These are phyloP conservation scores for Psilocybe mexicana DNA, from an alignment of 1,284 basidiomycete species.

Conservation along the genomic window DNA sequence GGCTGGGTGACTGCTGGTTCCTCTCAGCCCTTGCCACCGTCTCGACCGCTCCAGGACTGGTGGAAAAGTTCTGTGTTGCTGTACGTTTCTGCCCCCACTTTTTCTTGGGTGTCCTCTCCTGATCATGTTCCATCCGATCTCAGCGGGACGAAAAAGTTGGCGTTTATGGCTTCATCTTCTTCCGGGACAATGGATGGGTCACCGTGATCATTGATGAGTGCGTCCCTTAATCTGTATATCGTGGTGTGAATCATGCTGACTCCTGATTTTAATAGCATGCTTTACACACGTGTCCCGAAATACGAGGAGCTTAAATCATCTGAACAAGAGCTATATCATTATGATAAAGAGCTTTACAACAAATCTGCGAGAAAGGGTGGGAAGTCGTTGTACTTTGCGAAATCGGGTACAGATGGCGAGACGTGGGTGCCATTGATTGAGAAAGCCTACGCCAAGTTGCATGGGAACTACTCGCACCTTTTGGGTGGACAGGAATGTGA, in stretches of 20 bases:
- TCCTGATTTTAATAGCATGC: conserved; percentile 32
- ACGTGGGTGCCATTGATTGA: conserved; percentile 52
- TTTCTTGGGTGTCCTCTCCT: neutral
- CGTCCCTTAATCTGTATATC: conserved; percentile 17
- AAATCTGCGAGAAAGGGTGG: conserved; percentile 44
- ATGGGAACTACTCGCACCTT: conserved; percentile 50
- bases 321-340: conserved; percentile 47
- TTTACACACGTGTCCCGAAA: conserved; percentile 47
- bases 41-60: conserved; percentile 40
- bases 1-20: conserved; percentile 52
- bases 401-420: conserved; percentile 38
- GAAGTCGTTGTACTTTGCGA: conserved; percentile 52
- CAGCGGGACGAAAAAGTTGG: conserved; percentile 54
- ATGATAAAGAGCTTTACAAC: conserved; percentile 48
- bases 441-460: conserved; percentile 58
- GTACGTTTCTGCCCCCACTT: conserved; percentile 30
- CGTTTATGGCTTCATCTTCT: conserved; percentile 59
- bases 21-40: conserved; percentile 49
- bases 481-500: conserved; percentile 44
- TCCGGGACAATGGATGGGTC: conserved; percentile 44
- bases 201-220: conserved; percentile 51
- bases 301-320: conserved; percentile 44
- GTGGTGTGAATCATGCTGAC: neutral
- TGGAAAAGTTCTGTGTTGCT: conserved; percentile 53
- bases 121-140: neutral